A percentile compares a stretch with the other conserved stretches of the same genome.
Conservation (phyloP, 2,329 filamentous ascomycete species). For the Aureobasidium sp. region DNA sequence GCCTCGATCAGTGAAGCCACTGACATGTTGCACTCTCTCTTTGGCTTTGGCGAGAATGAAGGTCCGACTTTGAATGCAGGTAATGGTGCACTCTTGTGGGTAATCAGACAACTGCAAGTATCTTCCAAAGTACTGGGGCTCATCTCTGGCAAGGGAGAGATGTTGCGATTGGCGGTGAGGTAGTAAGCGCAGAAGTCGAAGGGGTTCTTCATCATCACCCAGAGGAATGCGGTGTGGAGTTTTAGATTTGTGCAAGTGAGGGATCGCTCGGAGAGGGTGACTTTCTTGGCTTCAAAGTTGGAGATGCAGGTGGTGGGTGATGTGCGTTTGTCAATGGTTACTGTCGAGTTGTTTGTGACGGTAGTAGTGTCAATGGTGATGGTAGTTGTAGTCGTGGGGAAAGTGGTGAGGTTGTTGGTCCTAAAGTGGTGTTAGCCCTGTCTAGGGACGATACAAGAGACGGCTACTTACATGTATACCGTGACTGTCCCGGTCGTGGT, state of each 20-base stretch:
- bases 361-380: not conserved
- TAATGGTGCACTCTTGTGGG: not conserved
- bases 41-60: not conserved
- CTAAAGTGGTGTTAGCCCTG: not conserved
- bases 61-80: not conserved
- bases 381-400: not conserved
- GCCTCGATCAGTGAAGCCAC: not conserved
- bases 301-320: not conserved
- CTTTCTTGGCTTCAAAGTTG: not conserved
- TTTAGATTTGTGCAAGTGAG: not conserved
- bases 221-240: not conserved
- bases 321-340: not conserved
- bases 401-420: not conserved
- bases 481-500: not conserved
- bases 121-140: not conserved
- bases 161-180: not conserved
- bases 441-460: not conserved
- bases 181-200: not conserved
- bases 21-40: not conserved
- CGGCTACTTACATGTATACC: not conserved
- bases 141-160: not conserved
- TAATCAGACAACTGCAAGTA: not conserved
- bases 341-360: not conserved
- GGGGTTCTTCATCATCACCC: not conserved
- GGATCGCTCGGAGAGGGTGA: not conserved